Base-by-base conservation (phyloP, 345 rosid species). In the Citrus unshiu region DNA sequence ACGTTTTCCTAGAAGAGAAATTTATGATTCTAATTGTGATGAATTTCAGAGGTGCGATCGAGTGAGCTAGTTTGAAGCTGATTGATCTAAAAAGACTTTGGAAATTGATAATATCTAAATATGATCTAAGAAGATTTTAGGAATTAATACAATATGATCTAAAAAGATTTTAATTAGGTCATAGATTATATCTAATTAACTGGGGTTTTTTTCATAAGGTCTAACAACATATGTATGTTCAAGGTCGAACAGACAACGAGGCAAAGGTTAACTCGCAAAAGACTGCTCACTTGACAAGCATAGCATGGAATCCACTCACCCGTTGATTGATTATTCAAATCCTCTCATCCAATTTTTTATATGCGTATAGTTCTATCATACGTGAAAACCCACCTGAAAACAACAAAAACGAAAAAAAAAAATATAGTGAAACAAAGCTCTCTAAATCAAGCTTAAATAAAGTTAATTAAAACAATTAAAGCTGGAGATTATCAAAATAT, bases 161-260 rank as follows among this genome's bases (percentile, higher is more conserved):
- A 62, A 54, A 56, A 12, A 32, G 58, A n/a, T 72, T 24, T 9
- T 25, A 66, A 4, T 32, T 32, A 32, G 43, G 10, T 34, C 37
- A 21, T 16, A 27, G 7, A 22, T 54, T 54, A 46, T 14, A 4
- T 24, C 19, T 51, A 21, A 67, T 3, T 66, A 75, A 79, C 49
- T 65, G 72, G 80, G 81, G 73, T 25, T 75, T 79, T 79, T 25
- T 13, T 67, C 40, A 34, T 7, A n/a, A 32, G 49, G 19, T 18
- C 60, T 43, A 70, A 49, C 34, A 4, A 40, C 32, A 34, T 35
- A 12, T 12, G 1, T 30, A 22, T 40, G 43, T 73, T 78, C 90
- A 83, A 87, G 90, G 90, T 81, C 90, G 90, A 87, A 87, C 90
- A 87, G 90, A 87, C 90, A 87, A 87, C 81, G 90, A 87, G 78